Base-by-base conservation (phyloP, 257 asterid genomes). In the Rehmannia glutinosa region DNA sequence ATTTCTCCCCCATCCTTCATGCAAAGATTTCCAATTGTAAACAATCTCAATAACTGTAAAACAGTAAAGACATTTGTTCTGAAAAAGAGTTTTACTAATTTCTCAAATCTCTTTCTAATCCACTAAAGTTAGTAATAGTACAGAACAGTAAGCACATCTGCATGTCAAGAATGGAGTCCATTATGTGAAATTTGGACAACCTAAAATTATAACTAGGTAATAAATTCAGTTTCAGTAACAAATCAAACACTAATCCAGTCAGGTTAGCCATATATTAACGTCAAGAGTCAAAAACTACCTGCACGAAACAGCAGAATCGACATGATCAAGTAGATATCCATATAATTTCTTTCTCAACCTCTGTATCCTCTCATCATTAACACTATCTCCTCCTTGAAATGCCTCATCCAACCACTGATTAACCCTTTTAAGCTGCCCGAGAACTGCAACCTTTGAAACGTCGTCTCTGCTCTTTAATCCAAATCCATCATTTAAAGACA, bases 391-490 rank as follows among this genome's bases (percentile, higher is more conserved):
- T 23, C 79, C 87, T 7, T 71, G 54, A 41, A 70, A 73, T 0
- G 87, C 78, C 49, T 83, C 88, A 59, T 88, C 95, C 75, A 93
- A 63, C 98, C 98, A 93, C 49, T 63, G 78, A 70, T 86, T 81
- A 56, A 88, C 87, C 70, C 94, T 71, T 80, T 85, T 87, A 38
- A 93, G 91, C 50, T 90, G 98, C 59, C 96, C 92, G 20, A 92
- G 89, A 74, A 89, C 85, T 39, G 53, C 49, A 4, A 76, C 75
- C 23, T 80, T 71, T 64, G 86, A 73, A 52, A 56, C 49, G n/a
- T 59, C 82, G 3, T 74, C 87, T 51, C 35, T 27, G 21, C 62
- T 75, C 8, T 30, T 76, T 74, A 63, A 62, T 69, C 85, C 84
- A 57, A 83, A 51, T 17, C 81, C 79, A 32, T 69, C 75, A 32